Conservation (phyloP, 768 basidiomycete genomes). For the Auricularia cornea region DNA sequence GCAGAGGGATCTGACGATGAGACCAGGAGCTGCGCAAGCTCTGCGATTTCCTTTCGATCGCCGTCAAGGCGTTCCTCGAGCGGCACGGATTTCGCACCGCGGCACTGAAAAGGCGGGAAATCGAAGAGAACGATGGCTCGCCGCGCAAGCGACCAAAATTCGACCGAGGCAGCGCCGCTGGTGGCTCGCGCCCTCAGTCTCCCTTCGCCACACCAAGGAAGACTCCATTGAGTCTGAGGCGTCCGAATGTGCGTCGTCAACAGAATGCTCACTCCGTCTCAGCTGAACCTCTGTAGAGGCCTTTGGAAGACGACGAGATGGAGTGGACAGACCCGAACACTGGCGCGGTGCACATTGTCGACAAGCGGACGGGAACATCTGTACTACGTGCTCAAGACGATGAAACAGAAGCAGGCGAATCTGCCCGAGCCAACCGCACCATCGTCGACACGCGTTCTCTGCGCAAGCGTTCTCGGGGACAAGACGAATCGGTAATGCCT, state of each 20-base stretch:
- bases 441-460: slow-evolving; percentile 7
- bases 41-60: slow-evolving; percentile 44
- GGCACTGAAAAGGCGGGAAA: slow-evolving; percentile 7
- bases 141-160: slow-evolving; percentile 40
- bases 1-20: neutral
- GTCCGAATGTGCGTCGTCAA: no score
- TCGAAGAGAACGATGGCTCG: slow-evolving; percentile 15
- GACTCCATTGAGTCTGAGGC: no score
- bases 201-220: neutral
- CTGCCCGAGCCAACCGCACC: neutral
- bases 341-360: slow-evolving; percentile 48
- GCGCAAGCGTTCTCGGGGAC: slow-evolving; percentile 3
- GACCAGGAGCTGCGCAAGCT: slow-evolving; percentile 53
- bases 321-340: slow-evolving; percentile 60
- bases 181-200: neutral
- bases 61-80: slow-evolving; percentile 53
- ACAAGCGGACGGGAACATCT: slow-evolving; percentile 65
- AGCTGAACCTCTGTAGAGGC: no score
- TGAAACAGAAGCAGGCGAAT: neutral
- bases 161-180: neutral
- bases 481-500: slow-evolving; percentile 30
- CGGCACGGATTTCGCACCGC: slow-evolving; percentile 49
- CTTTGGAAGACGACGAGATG: slow-evolving; percentile 22
- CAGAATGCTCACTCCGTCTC: no score
- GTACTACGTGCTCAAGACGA: neutral